Evolutionary conservation across 2,329 filamentous ascomycete species (phyloP).

Genomic region (Coniosporium tulheliwenetii): DNA sequence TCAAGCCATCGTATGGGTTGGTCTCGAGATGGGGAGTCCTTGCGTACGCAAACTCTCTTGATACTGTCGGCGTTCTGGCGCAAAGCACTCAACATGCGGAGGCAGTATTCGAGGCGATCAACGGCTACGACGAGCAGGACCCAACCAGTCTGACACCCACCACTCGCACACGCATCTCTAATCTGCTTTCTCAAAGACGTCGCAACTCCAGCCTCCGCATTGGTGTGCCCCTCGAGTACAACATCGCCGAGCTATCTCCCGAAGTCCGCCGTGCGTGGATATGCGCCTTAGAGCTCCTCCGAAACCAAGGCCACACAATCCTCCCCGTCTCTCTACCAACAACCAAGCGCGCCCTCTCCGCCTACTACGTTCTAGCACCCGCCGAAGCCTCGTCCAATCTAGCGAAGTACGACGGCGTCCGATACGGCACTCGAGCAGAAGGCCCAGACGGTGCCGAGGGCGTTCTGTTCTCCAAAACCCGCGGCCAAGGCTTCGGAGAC

Average conservation of each 20-base stretch:
- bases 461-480: conserved; percentile 61
- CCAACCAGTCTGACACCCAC: conserved; percentile 51
- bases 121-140: conserved; percentile 51
- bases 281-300: conserved; percentile 42
- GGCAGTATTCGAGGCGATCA: conserved; percentile 28
- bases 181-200: background rate
- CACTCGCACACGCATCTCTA: conserved; percentile 35
- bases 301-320: conserved; percentile 51
- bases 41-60: conserved; percentile 82
- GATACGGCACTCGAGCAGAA: conserved; percentile 53
- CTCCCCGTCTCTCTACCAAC: conserved; percentile 67
- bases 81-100: conserved; percentile 32
- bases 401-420: conserved; percentile 92
- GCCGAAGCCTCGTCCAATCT: conserved; percentile 93
- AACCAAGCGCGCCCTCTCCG: conserved; percentile 71
- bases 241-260: conserved; percentile 63
- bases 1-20: conserved; percentile 84
- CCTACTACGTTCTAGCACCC: conserved; percentile 90
- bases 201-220: conserved; percentile 25
- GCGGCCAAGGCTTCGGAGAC: conserved; percentile 59
- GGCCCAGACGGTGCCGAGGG: conserved; percentile 37
- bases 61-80: conserved; percentile 71
- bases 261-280: conserved; percentile 57
- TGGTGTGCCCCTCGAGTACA: conserved; percentile 62
- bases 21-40: conserved; percentile 76